phyloP scores from a whole-genome alignment of 371 early-diverging fungal species.

The Mortierella sp. region DNA sequence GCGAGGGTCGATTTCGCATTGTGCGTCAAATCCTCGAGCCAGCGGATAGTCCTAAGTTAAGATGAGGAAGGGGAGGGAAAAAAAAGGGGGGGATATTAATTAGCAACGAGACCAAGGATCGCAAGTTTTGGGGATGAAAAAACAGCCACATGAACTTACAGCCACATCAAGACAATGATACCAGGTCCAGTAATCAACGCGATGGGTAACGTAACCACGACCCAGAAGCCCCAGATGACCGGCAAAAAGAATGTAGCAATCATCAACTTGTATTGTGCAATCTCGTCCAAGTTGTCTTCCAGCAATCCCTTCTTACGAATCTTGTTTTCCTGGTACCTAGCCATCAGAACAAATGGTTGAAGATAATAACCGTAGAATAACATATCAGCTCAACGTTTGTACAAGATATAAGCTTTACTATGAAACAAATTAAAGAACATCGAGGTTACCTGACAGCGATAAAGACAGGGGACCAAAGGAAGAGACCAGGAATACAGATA shows the following conservation, averaged over 20 bases:
- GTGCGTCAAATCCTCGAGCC: constrained; percentile 53
- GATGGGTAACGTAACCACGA: constrained; percentile 41
- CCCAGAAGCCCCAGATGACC: constrained; percentile 55
- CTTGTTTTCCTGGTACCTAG: constrained; percentile 48
- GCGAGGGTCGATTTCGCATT: constrained; percentile 52
- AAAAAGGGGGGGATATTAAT: no score
- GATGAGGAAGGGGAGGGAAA: neutral
- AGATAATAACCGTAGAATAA: neutral
- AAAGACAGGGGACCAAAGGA: constrained; percentile 52
- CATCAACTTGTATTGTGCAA: constrained; percentile 58
- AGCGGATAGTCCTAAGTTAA: constrained; percentile 40
- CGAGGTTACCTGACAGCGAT: constrained; percentile 33
- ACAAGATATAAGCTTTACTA: neutral
- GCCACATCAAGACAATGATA: constrained; percentile 52
- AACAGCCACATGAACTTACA: constrained; percentile 20
- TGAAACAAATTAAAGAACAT: neutral
- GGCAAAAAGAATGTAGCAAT: constrained; percentile 51
- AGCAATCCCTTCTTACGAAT: constrained; percentile 46
- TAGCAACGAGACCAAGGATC: no score
- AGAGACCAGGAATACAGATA: constrained; percentile 49
- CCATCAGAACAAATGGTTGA: neutral
- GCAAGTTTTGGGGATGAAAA: neutral
- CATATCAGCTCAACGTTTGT: neutral
- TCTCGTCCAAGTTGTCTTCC: constrained; percentile 56
- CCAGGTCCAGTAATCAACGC: constrained; percentile 46